Evolutionary conservation across 768 basidiomycete genomes (phyloP).

Genomic region (Boletales sp.): DNA sequence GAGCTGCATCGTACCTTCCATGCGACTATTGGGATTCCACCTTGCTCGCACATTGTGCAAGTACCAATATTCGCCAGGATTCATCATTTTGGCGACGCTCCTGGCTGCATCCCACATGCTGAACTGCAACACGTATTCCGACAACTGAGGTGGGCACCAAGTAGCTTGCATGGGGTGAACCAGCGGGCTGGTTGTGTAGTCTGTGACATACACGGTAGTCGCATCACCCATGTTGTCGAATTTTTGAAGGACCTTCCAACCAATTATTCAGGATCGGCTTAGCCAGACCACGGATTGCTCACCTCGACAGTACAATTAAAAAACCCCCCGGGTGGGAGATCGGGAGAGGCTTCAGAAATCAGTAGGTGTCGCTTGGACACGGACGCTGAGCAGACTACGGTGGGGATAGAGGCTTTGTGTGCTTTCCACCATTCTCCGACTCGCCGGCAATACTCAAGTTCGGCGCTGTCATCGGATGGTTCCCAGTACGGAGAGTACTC

Average conservation of each 20-base stretch:
- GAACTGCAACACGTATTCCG: constrained; percentile 46
- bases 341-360: constrained; percentile 48
- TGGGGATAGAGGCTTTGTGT: constrained; percentile 14
- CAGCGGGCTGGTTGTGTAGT: constrained; percentile 50
- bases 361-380: constrained; percentile 40
- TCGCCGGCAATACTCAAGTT: constrained; percentile 40
- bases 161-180: constrained; percentile 32
- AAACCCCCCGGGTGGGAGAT: constrained; percentile 43
- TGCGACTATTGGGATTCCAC: constrained; percentile 33
- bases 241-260: constrained; percentile 46
- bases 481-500: constrained; percentile 44
- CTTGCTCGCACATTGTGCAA: constrained; percentile 52
- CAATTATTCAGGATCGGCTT: neutral
- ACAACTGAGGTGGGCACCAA: constrained; percentile 48
- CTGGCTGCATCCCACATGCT: constrained; percentile 58
- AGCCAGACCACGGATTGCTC: constrained; percentile 4
- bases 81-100: constrained; percentile 40
- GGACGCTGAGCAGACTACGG: constrained; percentile 8
- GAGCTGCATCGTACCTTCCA: constrained; percentile 53
- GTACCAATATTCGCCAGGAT: constrained; percentile 46
- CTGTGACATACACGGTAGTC: constrained; percentile 58
- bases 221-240: constrained; percentile 36
- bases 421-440: constrained; percentile 53
- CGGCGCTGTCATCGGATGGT: constrained; percentile 32
- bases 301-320: constrained; percentile 68